Percentiles rank a stretch among this genome's conserved stretches.
Evolutionary conservation across 805 yeast genomes (phyloP).

Genomic region (Candida tibetensis): DNA sequence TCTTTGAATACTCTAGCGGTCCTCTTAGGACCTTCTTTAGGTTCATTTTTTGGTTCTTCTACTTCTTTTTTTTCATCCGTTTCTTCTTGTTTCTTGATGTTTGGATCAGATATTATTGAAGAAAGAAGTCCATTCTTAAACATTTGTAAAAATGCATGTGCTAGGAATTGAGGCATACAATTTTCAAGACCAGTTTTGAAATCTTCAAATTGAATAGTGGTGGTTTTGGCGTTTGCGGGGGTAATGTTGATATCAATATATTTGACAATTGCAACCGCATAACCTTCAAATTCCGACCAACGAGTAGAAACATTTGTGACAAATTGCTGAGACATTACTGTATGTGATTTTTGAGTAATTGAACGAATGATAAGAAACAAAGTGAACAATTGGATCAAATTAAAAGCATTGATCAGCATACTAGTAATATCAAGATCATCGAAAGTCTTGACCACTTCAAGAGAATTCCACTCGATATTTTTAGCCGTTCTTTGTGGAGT

Average conservation of each 20-base stretch:
- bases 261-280: constrained; percentile 46
- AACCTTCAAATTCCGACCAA: constrained; percentile 43
- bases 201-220: constrained; percentile 14
- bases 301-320: constrained; percentile 12
- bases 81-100: constrained; percentile 1
- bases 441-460: constrained; percentile 38
- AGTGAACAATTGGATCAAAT: constrained; percentile 44
- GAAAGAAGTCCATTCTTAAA: constrained; percentile 33
- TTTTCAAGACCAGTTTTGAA: constrained; percentile 15
- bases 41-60: neutral
- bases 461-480: constrained; percentile 26
- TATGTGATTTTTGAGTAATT: constrained; percentile 12
- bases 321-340: neutral
- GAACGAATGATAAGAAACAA: constrained; percentile 47
- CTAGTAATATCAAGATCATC: constrained; percentile 43
- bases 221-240: constrained; percentile 13
- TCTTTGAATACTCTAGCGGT: constrained; percentile 14
- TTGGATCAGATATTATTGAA: constrained; percentile 3
- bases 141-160: constrained; percentile 17
- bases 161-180: constrained; percentile 17
- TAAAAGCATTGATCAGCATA: constrained; percentile 37
- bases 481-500: constrained; percentile 11
- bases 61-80: no score
- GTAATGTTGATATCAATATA: constrained; percentile 45
- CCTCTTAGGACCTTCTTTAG: neutral